These are phyloP conservation scores for Cercospora brassicicola DNA, from an alignment of 2,329 filamentous ascomycete species.

Conservation along the genomic window DNA sequence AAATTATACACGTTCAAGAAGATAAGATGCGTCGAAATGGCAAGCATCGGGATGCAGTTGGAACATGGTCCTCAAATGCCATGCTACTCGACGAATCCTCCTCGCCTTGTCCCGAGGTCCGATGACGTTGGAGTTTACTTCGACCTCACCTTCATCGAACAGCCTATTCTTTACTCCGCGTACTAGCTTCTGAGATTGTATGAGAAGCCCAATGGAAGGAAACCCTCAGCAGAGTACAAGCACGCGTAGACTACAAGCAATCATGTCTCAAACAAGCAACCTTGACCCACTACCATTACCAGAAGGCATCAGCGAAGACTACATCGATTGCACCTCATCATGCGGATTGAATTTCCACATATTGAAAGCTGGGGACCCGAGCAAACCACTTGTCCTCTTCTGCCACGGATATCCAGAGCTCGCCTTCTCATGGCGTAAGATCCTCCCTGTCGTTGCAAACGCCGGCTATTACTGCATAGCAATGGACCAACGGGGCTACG, in stretches of 20 bases:
- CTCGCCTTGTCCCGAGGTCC: slow-evolving; percentile 11
- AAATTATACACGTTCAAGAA: background rate
- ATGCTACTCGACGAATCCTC: background rate
- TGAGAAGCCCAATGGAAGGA: background rate
- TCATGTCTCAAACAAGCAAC: slow-evolving; percentile 15
- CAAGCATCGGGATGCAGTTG: background rate
- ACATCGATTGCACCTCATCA: slow-evolving; percentile 54
- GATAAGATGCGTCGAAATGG: background rate
- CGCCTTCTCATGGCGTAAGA: slow-evolving; percentile 67
- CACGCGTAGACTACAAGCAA: slow-evolving; percentile 1
- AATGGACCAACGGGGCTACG: slow-evolving; percentile 68
- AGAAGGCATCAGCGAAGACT: slow-evolving; percentile 55
- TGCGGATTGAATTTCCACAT: slow-evolving; percentile 63
- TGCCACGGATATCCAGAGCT: slow-evolving; percentile 69
- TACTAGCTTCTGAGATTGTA: background rate
- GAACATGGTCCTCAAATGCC: background rate
- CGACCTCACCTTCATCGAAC: background rate
- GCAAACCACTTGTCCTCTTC: slow-evolving; percentile 59
- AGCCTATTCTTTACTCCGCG: background rate
- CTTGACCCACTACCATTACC: slow-evolving; percentile 57
- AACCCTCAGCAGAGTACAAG: background rate
- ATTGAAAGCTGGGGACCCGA: slow-evolving; percentile 54
- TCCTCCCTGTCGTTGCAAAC: slow-evolving; percentile 59
- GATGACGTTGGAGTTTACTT: background rate
- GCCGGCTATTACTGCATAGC: slow-evolving; percentile 66